Evolutionary conservation across 805 yeast genomes (phyloP).

Genomic region (Barnettozyma salicaria): DNA sequence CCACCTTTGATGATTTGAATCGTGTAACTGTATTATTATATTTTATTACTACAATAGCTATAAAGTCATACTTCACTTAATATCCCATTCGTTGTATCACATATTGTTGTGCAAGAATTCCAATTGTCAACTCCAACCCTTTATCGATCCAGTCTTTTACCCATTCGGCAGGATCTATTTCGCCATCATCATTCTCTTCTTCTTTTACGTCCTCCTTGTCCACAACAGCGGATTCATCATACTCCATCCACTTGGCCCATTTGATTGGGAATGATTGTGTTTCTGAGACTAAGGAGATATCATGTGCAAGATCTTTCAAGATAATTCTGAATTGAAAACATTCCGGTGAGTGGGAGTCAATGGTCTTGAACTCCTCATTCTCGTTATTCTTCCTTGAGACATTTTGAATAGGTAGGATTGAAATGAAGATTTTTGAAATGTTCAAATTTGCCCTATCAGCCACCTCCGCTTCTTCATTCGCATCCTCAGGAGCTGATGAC

Average conservation of each 20-base stretch:
- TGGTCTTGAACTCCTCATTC: constrained; percentile 26
- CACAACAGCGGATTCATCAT: constrained; percentile 17
- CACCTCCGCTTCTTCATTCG: constrained; percentile 20
- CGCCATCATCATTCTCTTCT: constrained; percentile 36
- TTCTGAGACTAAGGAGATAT: constrained; percentile 63
- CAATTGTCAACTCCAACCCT: constrained; percentile 74
- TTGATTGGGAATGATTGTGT: constrained; percentile 87
- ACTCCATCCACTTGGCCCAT: constrained; percentile 90
- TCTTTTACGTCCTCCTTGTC: constrained; percentile 24
- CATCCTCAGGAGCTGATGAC: constrained; percentile 24
- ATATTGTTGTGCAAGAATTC: constrained; percentile 84
- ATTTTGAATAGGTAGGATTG: constrained; percentile 55
- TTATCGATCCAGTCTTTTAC: constrained; percentile 72
- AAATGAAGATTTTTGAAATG: constrained; percentile 59
- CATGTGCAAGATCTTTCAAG: constrained; percentile 73
- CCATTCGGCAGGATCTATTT: constrained; percentile 77
- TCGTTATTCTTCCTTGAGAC: constrained; percentile 20
- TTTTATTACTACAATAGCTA: background rate
- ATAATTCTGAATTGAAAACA: constrained; percentile 73
- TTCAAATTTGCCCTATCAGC: constrained; percentile 9
- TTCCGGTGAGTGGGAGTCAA: constrained; percentile 35
- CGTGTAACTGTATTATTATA: background rate
- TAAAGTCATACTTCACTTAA: no score
- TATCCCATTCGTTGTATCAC: constrained; percentile 78
- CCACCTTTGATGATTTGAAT: background rate